Conservation (phyloP, 2,329 filamentous ascomycete genomes). For the Sordariomycetes sp. region DNA sequence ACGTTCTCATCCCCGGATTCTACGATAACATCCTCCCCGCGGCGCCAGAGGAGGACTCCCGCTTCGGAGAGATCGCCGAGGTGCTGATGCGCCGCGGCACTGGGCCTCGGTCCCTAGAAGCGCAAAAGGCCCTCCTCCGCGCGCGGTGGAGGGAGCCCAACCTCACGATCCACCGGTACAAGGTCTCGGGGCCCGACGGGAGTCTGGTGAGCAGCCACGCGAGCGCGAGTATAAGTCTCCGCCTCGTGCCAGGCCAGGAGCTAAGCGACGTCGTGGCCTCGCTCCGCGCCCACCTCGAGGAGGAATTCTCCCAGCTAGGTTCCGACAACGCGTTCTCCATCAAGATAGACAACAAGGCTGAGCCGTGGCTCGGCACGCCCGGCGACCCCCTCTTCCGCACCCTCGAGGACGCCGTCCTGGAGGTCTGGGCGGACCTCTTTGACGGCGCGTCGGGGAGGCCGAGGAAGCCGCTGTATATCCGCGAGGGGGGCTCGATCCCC, state of each 20-base stretch:
- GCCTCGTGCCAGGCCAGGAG: slow-evolving; percentile 87
- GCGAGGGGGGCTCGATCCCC: slow-evolving; percentile 90
- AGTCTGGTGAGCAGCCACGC: slow-evolving; percentile 86
- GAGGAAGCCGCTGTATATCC: slow-evolving; percentile 73
- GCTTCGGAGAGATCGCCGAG: slow-evolving; percentile 74
- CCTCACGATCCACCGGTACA: slow-evolving; percentile 84
- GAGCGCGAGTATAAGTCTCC: slow-evolving; percentile 76
- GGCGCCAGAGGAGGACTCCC: slow-evolving; percentile 59
- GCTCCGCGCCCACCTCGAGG: slow-evolving; percentile 53
- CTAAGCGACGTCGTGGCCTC: slow-evolving; percentile 60
- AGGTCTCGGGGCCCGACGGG: slow-evolving; percentile 82
- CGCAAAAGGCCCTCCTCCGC: slow-evolving; percentile 68
- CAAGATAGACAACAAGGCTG: slow-evolving; percentile 82
- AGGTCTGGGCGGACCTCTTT: slow-evolving; percentile 60
- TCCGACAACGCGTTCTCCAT: slow-evolving; percentile 73
- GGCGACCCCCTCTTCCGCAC: slow-evolving; percentile 84
- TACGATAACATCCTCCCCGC: slow-evolving; percentile 73
- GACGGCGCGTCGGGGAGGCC: slow-evolving; percentile 15
- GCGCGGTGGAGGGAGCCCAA: slow-evolving; percentile 92
- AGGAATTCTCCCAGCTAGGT: slow-evolving; percentile 60
- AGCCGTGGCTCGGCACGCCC: slow-evolving; percentile 91
- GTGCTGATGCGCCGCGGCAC: slow-evolving; percentile 55
- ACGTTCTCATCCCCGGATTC: slow-evolving; percentile 75
- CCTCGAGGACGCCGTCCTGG: slow-evolving; percentile 70
- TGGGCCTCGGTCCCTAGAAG: slow-evolving; percentile 28